Base-by-base conservation (phyloP, 805 yeast genomes). In the Myxozyma kluyveri region DNA sequence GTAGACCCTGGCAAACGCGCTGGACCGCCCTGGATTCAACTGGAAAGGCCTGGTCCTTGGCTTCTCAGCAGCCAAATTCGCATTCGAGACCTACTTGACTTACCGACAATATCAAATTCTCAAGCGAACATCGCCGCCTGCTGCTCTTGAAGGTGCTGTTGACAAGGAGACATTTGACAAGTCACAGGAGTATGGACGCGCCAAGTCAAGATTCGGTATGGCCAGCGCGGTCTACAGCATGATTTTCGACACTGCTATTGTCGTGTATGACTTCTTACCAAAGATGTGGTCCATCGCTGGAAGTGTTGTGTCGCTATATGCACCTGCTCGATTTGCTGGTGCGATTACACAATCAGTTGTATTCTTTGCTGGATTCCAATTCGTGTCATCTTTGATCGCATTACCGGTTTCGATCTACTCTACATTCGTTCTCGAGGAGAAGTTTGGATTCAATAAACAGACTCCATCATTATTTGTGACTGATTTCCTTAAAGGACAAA, bases 381-480 rank as follows among this genome's bases (percentile, higher is more conserved):
- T 74, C 22, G 54, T 82, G 41, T 73, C 83, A 6, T 72, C 83
- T 2, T 45, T 88, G 2, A 52, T 81, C 27, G 74, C 79, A 2
- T 67, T 86, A 49, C 99, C 99, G 2, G 65, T 83, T 21, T 75
- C 82, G 7, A 82, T 85, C 67, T 90, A 89, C 70, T 73, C 78
- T 52, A 84, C 85, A 62, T 93, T 93, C 72, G 90, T 89, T 14
- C 75, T 93, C 61, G 99, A 93, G 71, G 96, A 91, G 67, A 81
- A 81, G 69, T 91, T 77, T 64, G 99, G 99, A 0, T 93, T 93
- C 73, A 93, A 93, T 73, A 93, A 93, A 70, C 76, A 80, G 61
- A 91, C 97, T 2, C 55, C 76, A 17, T 71, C 74, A 45, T 73
- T 88, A 45, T 93, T 95, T 86, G 49, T 86, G 23, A 65, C 78